phyloP scores from a whole-genome alignment of 2,329 filamentous ascomycete genomes.

The Colletotrichum scovillei region DNA sequence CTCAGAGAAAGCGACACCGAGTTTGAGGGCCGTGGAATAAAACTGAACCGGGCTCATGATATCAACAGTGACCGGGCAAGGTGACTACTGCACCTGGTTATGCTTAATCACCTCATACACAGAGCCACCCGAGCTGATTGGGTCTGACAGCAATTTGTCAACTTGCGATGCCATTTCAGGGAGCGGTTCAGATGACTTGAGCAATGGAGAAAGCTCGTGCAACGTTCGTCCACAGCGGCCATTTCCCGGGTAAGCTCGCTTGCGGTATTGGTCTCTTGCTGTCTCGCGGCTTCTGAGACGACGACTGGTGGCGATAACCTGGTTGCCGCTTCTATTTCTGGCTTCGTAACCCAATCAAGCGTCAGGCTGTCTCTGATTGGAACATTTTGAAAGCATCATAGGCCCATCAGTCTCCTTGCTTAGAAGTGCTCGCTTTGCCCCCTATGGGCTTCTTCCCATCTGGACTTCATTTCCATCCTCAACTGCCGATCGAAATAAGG shows the following conservation, averaged over 20 bases:
- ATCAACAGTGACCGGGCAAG: not conserved
- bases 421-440: not conserved
- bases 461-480: not conserved
- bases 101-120: not conserved
- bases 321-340: not conserved
- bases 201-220: not conserved
- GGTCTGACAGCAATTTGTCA: not conserved
- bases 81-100: not conserved
- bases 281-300: not conserved
- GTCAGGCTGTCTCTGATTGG: not conserved
- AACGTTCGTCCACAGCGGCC: not conserved
- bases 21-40: not conserved
- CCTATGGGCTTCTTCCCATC: not conserved
- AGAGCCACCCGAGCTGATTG: not conserved
- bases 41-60: not conserved
- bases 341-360: not conserved
- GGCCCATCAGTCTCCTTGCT: not conserved
- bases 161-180: not conserved
- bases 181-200: conserved; percentile 16
- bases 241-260: conserved; percentile 1
- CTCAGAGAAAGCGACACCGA: not conserved
- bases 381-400: not conserved
- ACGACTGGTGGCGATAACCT: not conserved
- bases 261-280: not conserved
- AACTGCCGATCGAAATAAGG: not conserved